Evolutionary conservation across 1,139 yeast genomes (phyloP).

Genomic region (Ogataea hybrid): DNA sequence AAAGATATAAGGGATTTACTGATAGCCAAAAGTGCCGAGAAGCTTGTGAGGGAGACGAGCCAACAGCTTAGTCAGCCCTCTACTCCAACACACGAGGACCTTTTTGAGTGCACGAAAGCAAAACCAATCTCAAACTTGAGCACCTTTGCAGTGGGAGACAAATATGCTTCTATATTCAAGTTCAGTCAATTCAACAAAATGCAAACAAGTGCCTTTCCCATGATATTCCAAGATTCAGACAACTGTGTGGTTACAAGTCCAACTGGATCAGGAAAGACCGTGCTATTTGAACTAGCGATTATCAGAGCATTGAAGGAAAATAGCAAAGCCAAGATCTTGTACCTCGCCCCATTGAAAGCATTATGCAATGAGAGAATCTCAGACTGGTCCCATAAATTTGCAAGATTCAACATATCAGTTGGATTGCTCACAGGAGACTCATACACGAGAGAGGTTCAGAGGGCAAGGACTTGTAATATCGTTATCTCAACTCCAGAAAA

Average conservation of each 20-base stretch:
- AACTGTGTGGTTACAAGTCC: conserved; percentile 53
- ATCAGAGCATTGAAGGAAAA: conserved; percentile 33
- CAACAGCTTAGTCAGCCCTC: too few species aligned
- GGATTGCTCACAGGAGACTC: conserved; percentile 53
- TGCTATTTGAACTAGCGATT: conserved; percentile 51
- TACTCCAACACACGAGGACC: conserved; percentile 4
- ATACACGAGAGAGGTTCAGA: conserved; percentile 35
- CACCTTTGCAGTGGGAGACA: conserved; percentile 8
- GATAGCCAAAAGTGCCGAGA: background rate
- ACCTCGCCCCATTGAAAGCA: conserved; percentile 56
- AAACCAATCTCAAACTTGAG: background rate
- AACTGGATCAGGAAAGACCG: conserved; percentile 60
- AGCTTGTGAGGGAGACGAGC: background rate
- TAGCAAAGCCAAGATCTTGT: conserved; percentile 37
- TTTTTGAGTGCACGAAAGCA: background rate
- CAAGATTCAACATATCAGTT: conserved; percentile 36
- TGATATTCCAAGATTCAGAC: conserved; percentile 34
- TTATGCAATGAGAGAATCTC: conserved; percentile 44
- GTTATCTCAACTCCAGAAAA: conserved; percentile 58
- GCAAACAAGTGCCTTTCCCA: conserved; percentile 45
- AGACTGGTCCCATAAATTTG: conserved; percentile 44
- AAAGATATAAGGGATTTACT: conserved; percentile 6
- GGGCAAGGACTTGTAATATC: conserved; percentile 42
- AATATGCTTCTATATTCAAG: conserved; percentile 31
- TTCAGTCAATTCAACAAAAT: conserved; percentile 44